phyloP scores from a whole-genome alignment of 2,329 filamentous ascomycete species.

The Penicillium capsulatum region DNA sequence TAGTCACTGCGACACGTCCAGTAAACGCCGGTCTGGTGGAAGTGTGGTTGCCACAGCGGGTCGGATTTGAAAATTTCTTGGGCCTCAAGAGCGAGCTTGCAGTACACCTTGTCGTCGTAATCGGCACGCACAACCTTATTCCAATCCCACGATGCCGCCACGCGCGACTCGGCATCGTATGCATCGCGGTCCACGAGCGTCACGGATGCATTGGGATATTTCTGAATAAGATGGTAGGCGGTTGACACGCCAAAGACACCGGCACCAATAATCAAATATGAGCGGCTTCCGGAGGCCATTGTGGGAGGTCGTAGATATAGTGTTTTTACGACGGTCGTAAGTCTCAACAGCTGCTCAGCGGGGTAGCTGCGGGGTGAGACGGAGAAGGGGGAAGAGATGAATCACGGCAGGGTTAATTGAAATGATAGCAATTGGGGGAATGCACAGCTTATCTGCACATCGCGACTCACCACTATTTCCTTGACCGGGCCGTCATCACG shows the following conservation, averaged over 20 bases:
- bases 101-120: constrained; percentile 29
- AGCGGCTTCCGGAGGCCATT: constrained; percentile 21
- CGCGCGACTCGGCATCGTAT: constrained; percentile 34
- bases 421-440: no score
- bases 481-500: no score
- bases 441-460: constrained; percentile 1
- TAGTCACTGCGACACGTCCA: constrained; percentile 47
- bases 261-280: constrained; percentile 26
- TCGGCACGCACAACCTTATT: constrained; percentile 30
- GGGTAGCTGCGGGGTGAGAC: background rate
- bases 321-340: background rate
- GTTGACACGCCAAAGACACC: constrained; percentile 29
- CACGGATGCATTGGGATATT: constrained; percentile 27
- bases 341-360: background rate
- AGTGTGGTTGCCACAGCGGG: constrained; percentile 36
- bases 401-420: no score
- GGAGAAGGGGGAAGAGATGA: background rate
- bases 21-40: constrained; percentile 52
- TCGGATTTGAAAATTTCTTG: constrained; percentile 37
- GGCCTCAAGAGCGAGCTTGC: constrained; percentile 24
- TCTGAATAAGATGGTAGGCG: constrained; percentile 27
- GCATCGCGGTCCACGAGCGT: constrained; percentile 29
- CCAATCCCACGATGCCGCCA: constrained; percentile 31
- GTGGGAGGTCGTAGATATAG: background rate
- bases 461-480: background rate